A percentile compares a stretch with the other conserved stretches of the same genome.
phyloP scores from a whole-genome alignment of 148 eudicot genomes.

The Fagopyrum esculentum region DNA sequence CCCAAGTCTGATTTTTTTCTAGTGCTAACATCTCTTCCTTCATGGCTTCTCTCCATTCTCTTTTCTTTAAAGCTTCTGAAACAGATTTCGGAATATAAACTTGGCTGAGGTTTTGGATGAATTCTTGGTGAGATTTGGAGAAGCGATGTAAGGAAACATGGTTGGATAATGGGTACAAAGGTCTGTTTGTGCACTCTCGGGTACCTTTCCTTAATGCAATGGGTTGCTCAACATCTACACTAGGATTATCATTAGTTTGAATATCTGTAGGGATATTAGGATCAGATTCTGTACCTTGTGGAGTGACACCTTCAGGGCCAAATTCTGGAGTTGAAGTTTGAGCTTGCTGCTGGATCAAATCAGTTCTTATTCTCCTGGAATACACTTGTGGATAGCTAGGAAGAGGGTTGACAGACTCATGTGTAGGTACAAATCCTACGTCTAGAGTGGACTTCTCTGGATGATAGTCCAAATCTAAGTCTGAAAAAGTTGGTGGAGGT shows the following conservation, averaged over 20 bases:
- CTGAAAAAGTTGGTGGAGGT: background rate
- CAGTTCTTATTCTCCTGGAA: background rate
- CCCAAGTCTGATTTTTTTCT: background rate
- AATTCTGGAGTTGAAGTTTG: no score
- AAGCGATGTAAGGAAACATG: no score
- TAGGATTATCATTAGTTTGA: no score
- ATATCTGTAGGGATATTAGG: no score
- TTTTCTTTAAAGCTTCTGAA: background rate
- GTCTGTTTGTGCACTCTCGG: no score
- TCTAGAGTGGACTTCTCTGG: background rate
- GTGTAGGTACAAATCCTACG: background rate
- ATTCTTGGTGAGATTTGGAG: background rate
- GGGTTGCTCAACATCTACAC: background rate
- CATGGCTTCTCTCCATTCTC: background rate
- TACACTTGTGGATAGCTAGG: background rate
- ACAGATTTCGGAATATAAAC: background rate
- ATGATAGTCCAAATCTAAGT: background rate
- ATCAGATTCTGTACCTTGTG: no score
- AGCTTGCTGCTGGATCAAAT: no score
- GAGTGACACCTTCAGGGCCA: no score
- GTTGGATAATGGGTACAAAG: background rate
- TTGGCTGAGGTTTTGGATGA: background rate
- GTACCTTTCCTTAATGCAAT: no score
- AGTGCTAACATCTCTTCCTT: background rate
- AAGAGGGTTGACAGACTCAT: background rate